Percentiles rank a stretch among this genome's conserved stretches.
These are phyloP conservation scores for Lactarius indigo DNA, from an alignment of 768 basidiomycete genomes.

Conservation along the genomic window DNA sequence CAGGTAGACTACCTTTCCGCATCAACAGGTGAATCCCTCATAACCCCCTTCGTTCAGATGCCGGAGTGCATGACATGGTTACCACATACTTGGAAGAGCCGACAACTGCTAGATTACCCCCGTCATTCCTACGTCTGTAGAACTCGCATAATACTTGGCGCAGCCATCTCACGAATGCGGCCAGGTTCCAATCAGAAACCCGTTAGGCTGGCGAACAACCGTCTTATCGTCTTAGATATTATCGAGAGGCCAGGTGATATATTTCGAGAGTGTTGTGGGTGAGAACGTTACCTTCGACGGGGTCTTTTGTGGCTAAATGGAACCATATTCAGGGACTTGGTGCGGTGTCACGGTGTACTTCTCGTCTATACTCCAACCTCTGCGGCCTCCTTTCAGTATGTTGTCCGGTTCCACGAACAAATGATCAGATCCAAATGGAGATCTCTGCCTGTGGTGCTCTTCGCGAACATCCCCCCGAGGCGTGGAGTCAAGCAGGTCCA, in stretches of 20 bases:
- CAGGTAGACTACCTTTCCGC: not conserved
- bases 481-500: not conserved
- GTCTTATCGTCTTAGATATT: conserved; percentile 14
- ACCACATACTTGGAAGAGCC: conserved; percentile 9
- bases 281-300: not conserved
- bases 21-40: not conserved
- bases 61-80: conserved; percentile 8
- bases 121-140: conserved; percentile 14
- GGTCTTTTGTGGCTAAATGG: not conserved
- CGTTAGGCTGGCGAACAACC: conserved; percentile 4
- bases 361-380: conserved; percentile 12
- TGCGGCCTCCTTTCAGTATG: conserved; percentile 8
- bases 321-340: conserved; percentile 12
- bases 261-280: conserved; percentile 21
- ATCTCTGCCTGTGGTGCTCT: conserved; percentile 17
- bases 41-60: not conserved
- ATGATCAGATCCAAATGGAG: conserved; percentile 16
- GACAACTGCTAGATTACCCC: not conserved
- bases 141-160: too few species aligned
- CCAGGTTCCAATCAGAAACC: conserved; percentile 19
- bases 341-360: conserved; percentile 15
- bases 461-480: not conserved
- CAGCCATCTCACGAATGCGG: not conserved
- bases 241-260: conserved; percentile 13
- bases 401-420: conserved; percentile 13